Evolutionary conservation across 2,329 filamentous ascomycete genomes (phyloP).

Genomic region (Colletotrichum echinochloae): DNA sequence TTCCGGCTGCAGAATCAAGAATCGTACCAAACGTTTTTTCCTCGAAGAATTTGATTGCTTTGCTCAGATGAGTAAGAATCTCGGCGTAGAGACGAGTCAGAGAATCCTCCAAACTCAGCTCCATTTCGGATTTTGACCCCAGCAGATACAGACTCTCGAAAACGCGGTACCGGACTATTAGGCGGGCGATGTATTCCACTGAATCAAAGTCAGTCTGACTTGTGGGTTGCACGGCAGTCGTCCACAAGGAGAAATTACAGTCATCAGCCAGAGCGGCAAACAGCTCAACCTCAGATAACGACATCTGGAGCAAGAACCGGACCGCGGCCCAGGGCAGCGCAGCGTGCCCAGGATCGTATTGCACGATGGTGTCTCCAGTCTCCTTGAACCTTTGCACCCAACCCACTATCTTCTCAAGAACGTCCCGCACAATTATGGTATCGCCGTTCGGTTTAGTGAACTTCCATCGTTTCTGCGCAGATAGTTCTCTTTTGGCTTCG

Average conservation of each 20-base stretch:
- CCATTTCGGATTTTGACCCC: background rate
- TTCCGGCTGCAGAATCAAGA: too few relatives aligned
- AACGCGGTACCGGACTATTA: background rate
- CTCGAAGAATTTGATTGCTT: background rate
- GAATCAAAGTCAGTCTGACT: too few relatives aligned
- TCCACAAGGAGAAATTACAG: background rate
- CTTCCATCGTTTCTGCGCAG: background rate
- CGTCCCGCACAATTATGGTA: background rate
- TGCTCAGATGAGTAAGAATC: background rate
- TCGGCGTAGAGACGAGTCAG: background rate
- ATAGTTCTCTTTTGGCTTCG: background rate
- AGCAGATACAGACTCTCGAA: background rate
- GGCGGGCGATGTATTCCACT: background rate
- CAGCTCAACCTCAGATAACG: background rate
- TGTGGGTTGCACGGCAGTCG: too few relatives aligned
- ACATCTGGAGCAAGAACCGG: slow-evolving; percentile 45
- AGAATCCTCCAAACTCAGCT: background rate
- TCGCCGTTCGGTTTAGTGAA: background rate
- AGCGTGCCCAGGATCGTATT: slow-evolving; percentile 46
- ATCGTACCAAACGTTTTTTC: background rate
- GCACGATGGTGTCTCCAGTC: slow-evolving; percentile 44
- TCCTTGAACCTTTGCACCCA: slow-evolving; percentile 48
- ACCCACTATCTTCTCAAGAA: slow-evolving; percentile 34
- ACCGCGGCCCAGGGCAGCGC: slow-evolving; percentile 48
- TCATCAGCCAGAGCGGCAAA: background rate